A percentile compares a stretch with the other conserved stretches of the same genome.
Conservation (phyloP, 139 green algal genomes). For the Volvox reticuliferus region DNA sequence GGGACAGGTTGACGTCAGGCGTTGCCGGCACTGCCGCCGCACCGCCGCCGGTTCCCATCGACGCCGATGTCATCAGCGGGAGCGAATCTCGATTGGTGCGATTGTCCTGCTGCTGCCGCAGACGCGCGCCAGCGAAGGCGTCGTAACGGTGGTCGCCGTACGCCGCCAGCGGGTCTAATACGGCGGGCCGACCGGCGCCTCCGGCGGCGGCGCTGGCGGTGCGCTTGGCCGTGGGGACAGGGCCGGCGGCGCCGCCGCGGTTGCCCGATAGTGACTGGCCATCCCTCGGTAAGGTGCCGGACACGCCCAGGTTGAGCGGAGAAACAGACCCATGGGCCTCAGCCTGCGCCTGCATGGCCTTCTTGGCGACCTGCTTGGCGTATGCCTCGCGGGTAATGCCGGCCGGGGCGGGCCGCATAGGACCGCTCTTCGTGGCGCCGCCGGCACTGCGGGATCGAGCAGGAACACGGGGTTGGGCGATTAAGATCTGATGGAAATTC, state of each 20-base stretch:
- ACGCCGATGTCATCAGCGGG: not conserved
- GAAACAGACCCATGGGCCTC: not conserved
- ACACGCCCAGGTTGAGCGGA: not conserved
- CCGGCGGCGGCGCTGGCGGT: not conserved
- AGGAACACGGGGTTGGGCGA: not conserved
- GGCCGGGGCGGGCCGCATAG: not conserved
- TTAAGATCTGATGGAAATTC: no score
- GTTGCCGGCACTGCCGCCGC: not conserved
- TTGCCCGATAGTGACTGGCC: not conserved
- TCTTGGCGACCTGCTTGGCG: slow-evolving; percentile 36
- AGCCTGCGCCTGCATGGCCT: slow-evolving; percentile 25
- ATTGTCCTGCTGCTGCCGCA: not conserved
- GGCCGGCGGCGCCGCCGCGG: not conserved
- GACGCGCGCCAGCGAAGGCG: not conserved
- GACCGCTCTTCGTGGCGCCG: slow-evolving; percentile 45
- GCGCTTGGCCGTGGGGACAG: not conserved
- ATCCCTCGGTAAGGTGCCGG: not conserved
- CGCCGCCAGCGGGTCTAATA: slow-evolving; percentile 23
- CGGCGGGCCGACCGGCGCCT: not conserved
- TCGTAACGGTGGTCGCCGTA: slow-evolving; percentile 4
- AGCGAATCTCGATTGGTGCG: not conserved
- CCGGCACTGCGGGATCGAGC: slow-evolving; percentile 10
- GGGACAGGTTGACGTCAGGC: slow-evolving; percentile 38
- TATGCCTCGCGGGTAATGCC: slow-evolving; percentile 40
- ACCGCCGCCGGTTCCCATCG: not conserved